These are phyloP conservation scores for Talaromyces liani DNA, from an alignment of 495 filamentous ascomycete species.

Conservation along the genomic window DNA sequence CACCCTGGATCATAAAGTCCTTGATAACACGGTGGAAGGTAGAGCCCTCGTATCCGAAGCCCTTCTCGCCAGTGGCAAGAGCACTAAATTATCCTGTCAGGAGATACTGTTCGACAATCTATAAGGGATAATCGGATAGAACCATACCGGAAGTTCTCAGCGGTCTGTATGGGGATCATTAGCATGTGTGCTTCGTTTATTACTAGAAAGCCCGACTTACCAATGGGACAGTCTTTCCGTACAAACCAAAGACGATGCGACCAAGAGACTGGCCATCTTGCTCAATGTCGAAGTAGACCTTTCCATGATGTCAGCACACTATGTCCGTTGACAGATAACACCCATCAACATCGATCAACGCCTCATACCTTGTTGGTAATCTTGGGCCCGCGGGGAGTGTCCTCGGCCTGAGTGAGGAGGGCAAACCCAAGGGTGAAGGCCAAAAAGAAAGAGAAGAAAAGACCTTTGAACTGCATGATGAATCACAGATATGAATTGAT, in stretches of 20 bases:
- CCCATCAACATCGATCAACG: background rate
- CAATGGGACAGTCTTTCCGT: slow-evolving; percentile 97
- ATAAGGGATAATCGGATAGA: background rate
- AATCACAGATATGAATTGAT: slow-evolving; percentile 4
- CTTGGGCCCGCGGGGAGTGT: slow-evolving; percentile 84
- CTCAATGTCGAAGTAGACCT: slow-evolving; percentile 91
- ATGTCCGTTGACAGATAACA: background rate
- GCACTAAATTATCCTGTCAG: slow-evolving; percentile 40
- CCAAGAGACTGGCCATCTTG: slow-evolving; percentile 84
- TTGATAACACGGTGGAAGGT: slow-evolving; percentile 98
- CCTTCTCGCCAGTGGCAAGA: slow-evolving; percentile 94
- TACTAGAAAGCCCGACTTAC: slow-evolving; percentile 23
- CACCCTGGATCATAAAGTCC: slow-evolving; percentile 98
- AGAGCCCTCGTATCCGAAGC: slow-evolving; percentile 91
- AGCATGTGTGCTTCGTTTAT: slow-evolving; percentile 6
- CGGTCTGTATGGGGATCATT: slow-evolving; percentile 46
- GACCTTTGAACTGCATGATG: slow-evolving; percentile 43
- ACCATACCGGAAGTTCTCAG: slow-evolving; percentile 86
- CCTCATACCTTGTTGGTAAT: slow-evolving; percentile 78
- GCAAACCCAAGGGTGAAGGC: slow-evolving; percentile 57
- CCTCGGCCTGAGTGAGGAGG: slow-evolving; percentile 65
- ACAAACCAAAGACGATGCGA: slow-evolving; percentile 86
- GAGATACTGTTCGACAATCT: background rate
- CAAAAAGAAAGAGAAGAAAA: slow-evolving; percentile 60
- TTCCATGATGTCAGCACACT: slow-evolving; percentile 10